Percentiles rank a stretch among this genome's conserved stretches.
Evolutionary conservation across 2,329 filamentous ascomycete species (phyloP).

Genomic region (Aspergillus sp.): DNA sequence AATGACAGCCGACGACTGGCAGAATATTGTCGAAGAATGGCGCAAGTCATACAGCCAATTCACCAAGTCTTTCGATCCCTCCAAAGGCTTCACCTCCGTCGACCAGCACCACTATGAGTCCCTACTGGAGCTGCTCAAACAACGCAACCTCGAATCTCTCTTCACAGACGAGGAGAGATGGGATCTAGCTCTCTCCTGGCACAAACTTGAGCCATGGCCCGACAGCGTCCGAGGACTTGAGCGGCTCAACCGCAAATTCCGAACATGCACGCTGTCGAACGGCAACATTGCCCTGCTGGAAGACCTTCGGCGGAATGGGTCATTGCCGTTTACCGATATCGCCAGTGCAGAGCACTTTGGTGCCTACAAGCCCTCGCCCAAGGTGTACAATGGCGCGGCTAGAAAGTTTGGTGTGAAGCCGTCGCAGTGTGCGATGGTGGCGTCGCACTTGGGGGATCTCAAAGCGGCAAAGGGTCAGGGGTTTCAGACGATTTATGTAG

Average conservation of each 20-base stretch:
- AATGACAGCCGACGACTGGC: slow-evolving; percentile 58
- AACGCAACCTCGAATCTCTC: slow-evolving; percentile 54
- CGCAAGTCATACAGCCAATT: slow-evolving; percentile 60
- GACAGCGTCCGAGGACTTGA: slow-evolving; percentile 56
- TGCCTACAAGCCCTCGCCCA: slow-evolving; percentile 68
- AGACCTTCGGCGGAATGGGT: slow-evolving; percentile 58
- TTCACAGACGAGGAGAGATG: slow-evolving; percentile 61
- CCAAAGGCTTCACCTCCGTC: slow-evolving; percentile 59
- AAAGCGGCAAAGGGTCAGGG: slow-evolving; percentile 61
- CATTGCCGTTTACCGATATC: slow-evolving; percentile 58
- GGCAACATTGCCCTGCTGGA: slow-evolving; percentile 64
- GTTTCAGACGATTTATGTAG: slow-evolving; percentile 68
- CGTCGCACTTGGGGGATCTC: slow-evolving; percentile 68
- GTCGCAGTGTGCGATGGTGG: slow-evolving; percentile 68
- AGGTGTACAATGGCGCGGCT: slow-evolving; percentile 65
- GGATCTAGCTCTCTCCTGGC: slow-evolving; percentile 63
- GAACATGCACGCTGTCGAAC: slow-evolving; percentile 68
- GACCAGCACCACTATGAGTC: slow-evolving; percentile 67
- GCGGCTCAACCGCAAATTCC: slow-evolving; percentile 51
- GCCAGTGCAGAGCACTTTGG: slow-evolving; percentile 66
- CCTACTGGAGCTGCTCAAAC: slow-evolving; percentile 53
- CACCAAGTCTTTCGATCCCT: slow-evolving; percentile 41
- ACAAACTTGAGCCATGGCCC: slow-evolving; percentile 64
- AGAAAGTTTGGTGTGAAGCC: slow-evolving; percentile 53
- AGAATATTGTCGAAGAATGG: slow-evolving; percentile 66